Base-by-base conservation (phyloP, 164 flowering plant species). In the Aristolochia fimbriata region DNA sequence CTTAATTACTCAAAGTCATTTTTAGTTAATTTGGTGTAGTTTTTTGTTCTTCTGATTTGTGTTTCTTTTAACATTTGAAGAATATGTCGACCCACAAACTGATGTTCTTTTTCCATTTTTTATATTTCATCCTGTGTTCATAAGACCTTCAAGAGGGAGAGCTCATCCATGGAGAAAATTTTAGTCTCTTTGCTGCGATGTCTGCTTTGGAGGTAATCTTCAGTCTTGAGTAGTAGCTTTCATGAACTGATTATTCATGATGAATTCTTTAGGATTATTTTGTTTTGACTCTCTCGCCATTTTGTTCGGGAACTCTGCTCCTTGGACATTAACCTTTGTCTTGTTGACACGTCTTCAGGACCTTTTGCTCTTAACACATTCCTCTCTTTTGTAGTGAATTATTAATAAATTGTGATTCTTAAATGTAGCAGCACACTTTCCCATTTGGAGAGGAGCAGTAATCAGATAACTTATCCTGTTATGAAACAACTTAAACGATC, bases 111-210 rank as follows among this genome's bases (percentile, higher is more conserved):
- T 48, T 45, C 11, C 5, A 27, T 27, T 27, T 27, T 68, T n/a
- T n/a, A n/a, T n/a, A n/a, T n/a, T 17, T 23, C 3, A 30, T 46
- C 52, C 47, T 61, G 67, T 30, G 57, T 16, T 31, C 70, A 19
- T 21, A 79, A 90, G 98, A 84, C 71, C 86, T 93, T 76, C 73
- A 51, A 62, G 90, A 81, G 48, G 99, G 96, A 37, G 97, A 88
- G 71, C 85, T 93, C 57, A 86, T 93, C 71, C 85, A 81, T 73
- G 99, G 95, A 47, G 95, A 91, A 31, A 88, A 88, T 79, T 93
- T 93, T 68, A 88, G 88, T 77, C 91, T 93, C 25, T 90, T 80
- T 72, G 92, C 99, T 59, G 96, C 99, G 65, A 93, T 93, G 99
- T 90, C 99, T 70, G 97, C 99, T 20, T 76, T 93, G 77, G 99